Evolutionary conservation across 73 alveolate genomes (phyloP), one percentile per base, ranked within the genome.

Genomic region (Paraurostyla sp.): DNA sequence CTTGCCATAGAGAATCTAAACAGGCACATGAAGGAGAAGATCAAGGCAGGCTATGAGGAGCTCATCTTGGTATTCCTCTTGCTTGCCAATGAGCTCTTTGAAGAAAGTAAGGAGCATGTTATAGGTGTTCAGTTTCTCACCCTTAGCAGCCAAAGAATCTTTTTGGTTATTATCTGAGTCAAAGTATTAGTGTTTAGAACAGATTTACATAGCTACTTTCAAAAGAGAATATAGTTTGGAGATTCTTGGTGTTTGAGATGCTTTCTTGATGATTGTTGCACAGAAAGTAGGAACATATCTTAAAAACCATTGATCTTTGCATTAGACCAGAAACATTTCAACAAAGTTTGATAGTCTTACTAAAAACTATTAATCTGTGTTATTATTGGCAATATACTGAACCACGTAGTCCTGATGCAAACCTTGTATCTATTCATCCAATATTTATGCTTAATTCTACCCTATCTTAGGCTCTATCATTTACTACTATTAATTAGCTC

Each of bases 61-160:
- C 30, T 73, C 93, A 75, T 87, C 93, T 75, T 87, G 42, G 62
- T 58, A 87, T 46, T 87, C 93, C 76, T 87, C 87, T 48, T 87
- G 52, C 85, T 87, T 87, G 54, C 69, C 65, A 40, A 87, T 76
- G 20, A 87, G 76, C 22, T 76, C 87, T 45, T 75, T 87, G 35
- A 75, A 75, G 76, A 87, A 87, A 3, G 89, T 29, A 45, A 46
- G 75, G 13, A 87, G 83, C 89, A 78, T 78, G 50, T 78, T 78
- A 27, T 78, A 78, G 7, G 78, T 54, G 30, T 78, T 78, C 18
- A 25, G 45, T 36, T 78, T 78, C n/a, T 78, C 89, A 51, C 89
- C 89, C 33, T 78, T 78, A 23, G 54, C 43, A 6, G 73, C 87
- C 0, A 16, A 22, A 0, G 29, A 27, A 40, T 54, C 93, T 29